Evolutionary conservation across 306 rosid genomes (phyloP).

Genomic region (Quillaja saponaria): DNA sequence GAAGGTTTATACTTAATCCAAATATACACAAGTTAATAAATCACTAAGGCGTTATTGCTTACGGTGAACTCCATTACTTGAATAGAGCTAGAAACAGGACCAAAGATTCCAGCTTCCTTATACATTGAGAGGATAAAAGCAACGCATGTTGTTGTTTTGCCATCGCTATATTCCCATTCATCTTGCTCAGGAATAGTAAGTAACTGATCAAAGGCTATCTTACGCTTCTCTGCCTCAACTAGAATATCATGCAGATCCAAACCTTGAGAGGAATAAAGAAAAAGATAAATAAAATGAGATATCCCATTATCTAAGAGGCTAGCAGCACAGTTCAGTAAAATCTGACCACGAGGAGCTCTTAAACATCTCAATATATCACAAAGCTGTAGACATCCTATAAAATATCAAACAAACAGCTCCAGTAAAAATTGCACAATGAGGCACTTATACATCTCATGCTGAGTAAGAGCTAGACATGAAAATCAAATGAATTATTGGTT

Average conservation of each 20-base stretch:
- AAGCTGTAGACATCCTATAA: not conserved
- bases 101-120: slow-evolving; percentile 86
- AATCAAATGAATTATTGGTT: too few species aligned
- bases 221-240: slow-evolving; percentile 77
- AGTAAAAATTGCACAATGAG: slow-evolving; percentile 15
- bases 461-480: not conserved
- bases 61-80: slow-evolving; percentile 98
- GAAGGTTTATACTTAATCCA: not conserved
- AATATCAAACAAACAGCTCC: not conserved
- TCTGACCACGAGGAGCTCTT: slow-evolving; percentile 9
- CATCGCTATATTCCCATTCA: slow-evolving; percentile 96
- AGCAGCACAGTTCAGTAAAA: slow-evolving; percentile 12
- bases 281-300: not conserved
- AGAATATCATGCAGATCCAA: slow-evolving; percentile 78
- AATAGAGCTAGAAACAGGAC: slow-evolving; percentile 65
- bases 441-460: slow-evolving; percentile 9
- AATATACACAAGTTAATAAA: not conserved
- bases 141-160: slow-evolving; percentile 93
- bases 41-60: slow-evolving; percentile 28
- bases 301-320: slow-evolving; percentile 7
- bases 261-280: slow-evolving; percentile 45
- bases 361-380: too few species aligned
- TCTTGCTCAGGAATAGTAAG: slow-evolving; percentile 94
- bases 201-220: slow-evolving; percentile 72
- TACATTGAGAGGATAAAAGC: slow-evolving; percentile 93